Conservation (phyloP, 352 stramenopile genomes). For the Phytophthora pseudosyringae region DNA sequence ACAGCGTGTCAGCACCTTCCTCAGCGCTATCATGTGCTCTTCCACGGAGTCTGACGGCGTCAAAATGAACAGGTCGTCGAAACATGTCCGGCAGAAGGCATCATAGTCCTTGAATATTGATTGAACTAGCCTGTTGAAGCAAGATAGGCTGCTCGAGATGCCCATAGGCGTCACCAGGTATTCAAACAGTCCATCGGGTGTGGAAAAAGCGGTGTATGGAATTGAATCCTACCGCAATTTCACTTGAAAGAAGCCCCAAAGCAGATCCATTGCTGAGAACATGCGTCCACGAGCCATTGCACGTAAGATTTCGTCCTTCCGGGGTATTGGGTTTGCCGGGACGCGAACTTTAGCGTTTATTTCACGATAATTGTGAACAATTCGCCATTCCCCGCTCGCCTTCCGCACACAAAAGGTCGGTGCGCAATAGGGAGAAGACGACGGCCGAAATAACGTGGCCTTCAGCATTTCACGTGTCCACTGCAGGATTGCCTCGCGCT, state of each 20-base stretch:
- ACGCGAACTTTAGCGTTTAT: slow-evolving; percentile 10
- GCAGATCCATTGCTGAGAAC: slow-evolving; percentile 9
- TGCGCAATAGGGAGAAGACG: slow-evolving; percentile 9
- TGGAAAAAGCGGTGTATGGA: slow-evolving; percentile 13
- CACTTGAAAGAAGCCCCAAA: slow-evolving; percentile 20
- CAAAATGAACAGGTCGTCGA: neutral
- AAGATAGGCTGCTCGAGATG: slow-evolving; percentile 11
- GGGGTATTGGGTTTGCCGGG: slow-evolving; percentile 8
- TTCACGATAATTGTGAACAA: slow-evolving; percentile 5
- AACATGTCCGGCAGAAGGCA: neutral
- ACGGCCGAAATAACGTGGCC: slow-evolving; percentile 6
- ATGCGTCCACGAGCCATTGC: slow-evolving; percentile 1
- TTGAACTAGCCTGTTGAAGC: slow-evolving; percentile 11
- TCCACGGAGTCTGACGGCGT: too few relatives aligned
- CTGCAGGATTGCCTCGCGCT: neutral
- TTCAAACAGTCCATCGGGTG: slow-evolving; percentile 13
- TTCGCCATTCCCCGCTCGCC: slow-evolving; percentile 6
- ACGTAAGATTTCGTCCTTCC: slow-evolving; percentile 12
- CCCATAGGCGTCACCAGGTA: slow-evolving; percentile 19
- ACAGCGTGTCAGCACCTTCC: neutral
- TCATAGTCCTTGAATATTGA: neutral
- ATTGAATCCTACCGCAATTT: slow-evolving; percentile 4
- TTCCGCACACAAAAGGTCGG: slow-evolving; percentile 16
- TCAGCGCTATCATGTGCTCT: neutral
- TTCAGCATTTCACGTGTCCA: slow-evolving; percentile 6